Evolutionary conservation across 2,329 filamentous ascomycete species (phyloP), one percentile per base, ranked within the genome.

Genomic region (Lizonia empirigonia): DNA sequence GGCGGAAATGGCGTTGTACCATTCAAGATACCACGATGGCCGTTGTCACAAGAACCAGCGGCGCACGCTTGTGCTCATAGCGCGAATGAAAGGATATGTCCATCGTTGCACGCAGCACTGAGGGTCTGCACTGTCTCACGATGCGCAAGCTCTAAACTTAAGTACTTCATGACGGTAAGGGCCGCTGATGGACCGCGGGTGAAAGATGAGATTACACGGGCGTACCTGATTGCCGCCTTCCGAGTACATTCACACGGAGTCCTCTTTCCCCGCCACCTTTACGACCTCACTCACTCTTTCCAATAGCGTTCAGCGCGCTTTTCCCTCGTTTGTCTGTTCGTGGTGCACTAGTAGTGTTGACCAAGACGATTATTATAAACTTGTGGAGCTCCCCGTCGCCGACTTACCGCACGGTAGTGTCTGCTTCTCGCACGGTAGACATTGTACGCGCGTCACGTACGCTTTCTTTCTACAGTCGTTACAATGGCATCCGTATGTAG

Each of bases 401-500:
- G 37, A 9, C 16, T 26, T 34, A 13, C 39, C 27, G 37, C 49
- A 34, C 37, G 42, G 19, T 42, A 46, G 30, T 37, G 41, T 37
- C 37, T 37, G 30, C 36, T 33, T 24, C 32, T 46, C 36, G 32
- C 39, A 35, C 36, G 20, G 23, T 40, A 36, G n/a, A 24, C 29
- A 38, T 33, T 52, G 42, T 47, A 47, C 49, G 49, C 49, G 27
- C 27, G 27, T 30, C 27, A 16, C 27, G 37, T 44, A 44, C 20
- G 37, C 41, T 23, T 33, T 34, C 44, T 23, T 27, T 34, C 32
- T 34, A 34, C 32, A 33, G 27, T 47, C 44, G 37, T 33, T 24
- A 42, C 52, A 35, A 48, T 55, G 52, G 47, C 52, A 47, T 55
- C 52, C 29, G 52, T 55, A 52, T 23, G 52, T 45, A 16, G 19